Percentiles rank a stretch among this genome's conserved stretches.
Evolutionary conservation across 805 yeast species (phyloP).

Genomic region (Starmerella bacillaris): DNA sequence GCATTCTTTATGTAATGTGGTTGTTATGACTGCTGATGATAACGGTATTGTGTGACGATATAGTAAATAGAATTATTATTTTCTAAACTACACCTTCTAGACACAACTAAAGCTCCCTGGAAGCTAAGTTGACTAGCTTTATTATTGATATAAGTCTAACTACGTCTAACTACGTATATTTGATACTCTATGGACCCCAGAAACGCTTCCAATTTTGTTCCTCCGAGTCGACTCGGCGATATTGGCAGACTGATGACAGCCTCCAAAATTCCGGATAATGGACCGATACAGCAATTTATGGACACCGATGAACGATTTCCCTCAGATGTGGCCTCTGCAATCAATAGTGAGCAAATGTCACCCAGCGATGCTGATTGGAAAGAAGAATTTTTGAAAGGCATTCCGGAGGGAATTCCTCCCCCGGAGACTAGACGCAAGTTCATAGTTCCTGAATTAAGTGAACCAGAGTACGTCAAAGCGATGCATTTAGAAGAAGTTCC

Average conservation of each 20-base stretch:
- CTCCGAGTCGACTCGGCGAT: slow-evolving; percentile 36
- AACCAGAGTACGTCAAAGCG: slow-evolving; percentile 26
- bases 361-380: slow-evolving; percentile 3
- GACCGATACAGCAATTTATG: slow-evolving; percentile 17
- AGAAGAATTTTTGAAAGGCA: slow-evolving; percentile 9
- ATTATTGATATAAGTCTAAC: too few species aligned
- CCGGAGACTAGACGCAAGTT: slow-evolving; percentile 19
- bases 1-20: too few species aligned
- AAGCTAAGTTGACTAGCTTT: too few species aligned
- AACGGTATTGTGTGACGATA: too few species aligned
- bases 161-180: too few species aligned
- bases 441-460: slow-evolving; percentile 18
- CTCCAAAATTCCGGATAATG: slow-evolving; percentile 18
- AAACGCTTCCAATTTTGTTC: slow-evolving; percentile 74
- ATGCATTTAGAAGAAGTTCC: slow-evolving; percentile 97
- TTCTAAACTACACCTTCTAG: too few species aligned
- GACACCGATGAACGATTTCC: slow-evolving; percentile 5
- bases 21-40: too few species aligned
- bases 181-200: slow-evolving; percentile 84
- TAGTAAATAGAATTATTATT: too few species aligned
- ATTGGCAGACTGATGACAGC: slow-evolving; percentile 23
- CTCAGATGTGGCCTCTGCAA: slow-evolving; percentile 8
- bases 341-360: slow-evolving; percentile 1
- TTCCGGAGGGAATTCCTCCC: slow-evolving; percentile 17
- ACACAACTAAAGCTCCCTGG: too few species aligned